These are phyloP conservation scores for Asterochloris erici DNA, from an alignment of 139 green algal species.

Conservation along the genomic window DNA sequence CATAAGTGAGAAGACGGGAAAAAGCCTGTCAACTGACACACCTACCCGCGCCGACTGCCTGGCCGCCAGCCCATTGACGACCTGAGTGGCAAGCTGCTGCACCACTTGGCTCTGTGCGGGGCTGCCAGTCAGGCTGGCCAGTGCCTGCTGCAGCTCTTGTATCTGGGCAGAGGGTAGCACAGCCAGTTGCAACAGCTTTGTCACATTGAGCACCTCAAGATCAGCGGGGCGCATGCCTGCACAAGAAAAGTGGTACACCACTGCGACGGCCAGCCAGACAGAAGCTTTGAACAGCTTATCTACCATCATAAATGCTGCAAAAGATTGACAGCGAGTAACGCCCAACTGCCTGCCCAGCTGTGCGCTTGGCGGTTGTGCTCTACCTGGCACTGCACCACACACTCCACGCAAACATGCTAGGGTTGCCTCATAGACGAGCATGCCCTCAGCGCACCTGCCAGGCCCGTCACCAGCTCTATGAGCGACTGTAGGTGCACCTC, in stretches of 20 bases:
- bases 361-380: not conserved
- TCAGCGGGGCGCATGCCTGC: conserved; percentile 29
- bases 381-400: conserved; percentile 20
- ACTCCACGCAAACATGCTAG: not conserved
- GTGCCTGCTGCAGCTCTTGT: conserved; percentile 47
- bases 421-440: not conserved
- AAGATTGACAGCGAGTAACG: not conserved
- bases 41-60: too few species aligned
- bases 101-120: not conserved
- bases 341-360: not conserved
- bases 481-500: conserved; percentile 63
- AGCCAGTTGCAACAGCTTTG: conserved; percentile 37
- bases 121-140: conserved; percentile 27
- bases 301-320: not conserved
- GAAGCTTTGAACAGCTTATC: not conserved
- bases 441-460: conserved; percentile 23
- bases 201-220: conserved; percentile 40
- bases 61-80: not conserved
- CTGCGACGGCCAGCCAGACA: not conserved
- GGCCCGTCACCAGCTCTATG: conserved; percentile 29
- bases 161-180: conserved; percentile 30
- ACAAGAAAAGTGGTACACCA: not conserved
- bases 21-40: too few species aligned
- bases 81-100: not conserved
- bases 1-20: too few species aligned